Base-by-base conservation (phyloP, 768 basidiomycete genomes). In the Boletus sensibilis region DNA sequence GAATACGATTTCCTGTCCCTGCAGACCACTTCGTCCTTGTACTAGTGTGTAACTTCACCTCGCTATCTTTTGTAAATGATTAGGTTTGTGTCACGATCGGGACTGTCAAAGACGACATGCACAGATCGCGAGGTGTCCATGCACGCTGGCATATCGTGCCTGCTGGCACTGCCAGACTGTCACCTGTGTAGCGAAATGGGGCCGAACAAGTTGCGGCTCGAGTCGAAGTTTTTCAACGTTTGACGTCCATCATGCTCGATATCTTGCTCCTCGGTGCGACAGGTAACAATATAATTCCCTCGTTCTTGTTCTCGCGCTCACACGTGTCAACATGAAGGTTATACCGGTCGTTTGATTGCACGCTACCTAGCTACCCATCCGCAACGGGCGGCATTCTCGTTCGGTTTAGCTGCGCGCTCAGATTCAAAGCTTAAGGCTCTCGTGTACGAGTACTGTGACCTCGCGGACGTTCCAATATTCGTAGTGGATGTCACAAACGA, bases 191-290 rank as follows among this genome's bases (percentile, higher is more conserved):
- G n/a, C 27, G 6, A 29, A 29, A 14, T 20, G 33, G 25, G 42
- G 23, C 52, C 55, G 42, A 57, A 52, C 35, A 29, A 29, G 27
- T 27, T 6, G 49, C 43, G 53, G 52, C 62, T 20, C 38, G 11
- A 34, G 40, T 20, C 38, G 11, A 34, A 44, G 18, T 48, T 35
- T 40, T 38, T 48, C 63, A 62, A 51, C 64, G 16, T 45, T 37
- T 16, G 14, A 66, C 63, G 12, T 43, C 39, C 57, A 59, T 29
- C 59, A 77, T 77, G 77, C 66, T 72, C 39, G 86, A 88, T 64
- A 80, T 92, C 50, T 74, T 91, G 42, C 72, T 92, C 42, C 77
- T 89, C 35, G 90, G 90, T 5, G 90, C 89, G 9, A 88, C 88
- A 23, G 73, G 78, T 80, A 61, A 70, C 20, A 5, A 14, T 58